phyloP scores from a whole-genome alignment of 768 basidiomycete genomes.

The Coprinopsis cinerea region DNA sequence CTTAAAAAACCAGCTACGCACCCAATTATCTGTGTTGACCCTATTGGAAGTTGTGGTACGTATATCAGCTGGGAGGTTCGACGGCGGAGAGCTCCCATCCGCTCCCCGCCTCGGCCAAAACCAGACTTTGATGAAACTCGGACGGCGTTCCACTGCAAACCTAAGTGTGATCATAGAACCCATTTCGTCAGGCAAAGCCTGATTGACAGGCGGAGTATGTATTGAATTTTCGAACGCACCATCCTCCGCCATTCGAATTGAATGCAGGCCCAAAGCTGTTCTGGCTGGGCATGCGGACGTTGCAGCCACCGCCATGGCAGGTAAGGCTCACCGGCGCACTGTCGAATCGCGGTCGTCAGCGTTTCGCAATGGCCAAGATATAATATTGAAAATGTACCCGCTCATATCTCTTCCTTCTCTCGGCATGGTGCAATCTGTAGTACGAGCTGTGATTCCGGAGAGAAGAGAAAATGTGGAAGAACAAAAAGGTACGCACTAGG shows the following conservation, averaged over 20 bases:
- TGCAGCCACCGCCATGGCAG: conserved; percentile 24
- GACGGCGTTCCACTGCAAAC: conserved; percentile 60
- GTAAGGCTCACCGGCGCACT: conserved; percentile 17
- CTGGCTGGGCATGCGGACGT: conserved; percentile 23
- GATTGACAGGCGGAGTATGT: background rate
- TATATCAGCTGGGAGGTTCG: no score
- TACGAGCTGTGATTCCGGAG: background rate
- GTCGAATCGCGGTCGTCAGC: conserved; percentile 15
- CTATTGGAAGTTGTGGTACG: no score
- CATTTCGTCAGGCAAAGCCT: background rate
- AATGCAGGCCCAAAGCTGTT: conserved; percentile 53
- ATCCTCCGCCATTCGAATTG: conserved; percentile 55
- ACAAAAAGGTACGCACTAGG: conserved; percentile 32
- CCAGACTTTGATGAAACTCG: conserved; percentile 56
- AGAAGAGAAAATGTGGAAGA: background rate
- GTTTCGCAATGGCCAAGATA: background rate
- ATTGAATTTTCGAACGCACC: conserved; percentile 27
- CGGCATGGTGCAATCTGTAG: conserved; percentile 1
- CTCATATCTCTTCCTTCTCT: conserved; percentile 23
- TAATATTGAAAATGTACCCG: conserved; percentile 29
- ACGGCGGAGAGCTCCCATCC: no score
- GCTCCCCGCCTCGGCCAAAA: no score
- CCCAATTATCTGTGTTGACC: no score
- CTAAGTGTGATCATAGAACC: conserved; percentile 20
- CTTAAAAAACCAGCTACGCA: no score